Percentiles rank a stretch among this genome's conserved stretches.
Conservation (phyloP, 176 grass and related monocot species). For the Eragrostis curvula region DNA sequence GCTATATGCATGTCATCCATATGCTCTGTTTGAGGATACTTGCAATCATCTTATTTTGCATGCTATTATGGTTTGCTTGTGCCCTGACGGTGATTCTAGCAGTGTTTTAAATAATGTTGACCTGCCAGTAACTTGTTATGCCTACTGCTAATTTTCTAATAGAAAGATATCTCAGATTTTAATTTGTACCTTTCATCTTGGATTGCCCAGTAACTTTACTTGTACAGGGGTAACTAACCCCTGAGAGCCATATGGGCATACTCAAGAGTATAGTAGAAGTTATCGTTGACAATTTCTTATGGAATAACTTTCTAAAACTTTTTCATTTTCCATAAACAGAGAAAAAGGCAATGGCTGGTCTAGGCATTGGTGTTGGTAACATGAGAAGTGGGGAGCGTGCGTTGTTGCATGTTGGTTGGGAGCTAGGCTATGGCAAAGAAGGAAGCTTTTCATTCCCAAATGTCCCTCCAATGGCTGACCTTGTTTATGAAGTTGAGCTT, state of each 20-base stretch:
- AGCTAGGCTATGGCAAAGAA: conserved; percentile 91
- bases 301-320: conserved; percentile 23
- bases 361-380: conserved; percentile 82
- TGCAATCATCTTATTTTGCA: conserved; percentile 7
- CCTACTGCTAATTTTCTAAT: neutral
- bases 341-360: conserved; percentile 74
- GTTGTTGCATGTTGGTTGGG: conserved; percentile 87
- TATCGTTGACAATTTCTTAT: conserved; percentile 24
- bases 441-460: conserved; percentile 99
- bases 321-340: conserved; percentile 43
- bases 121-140: neutral
- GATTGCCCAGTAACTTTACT: conserved; percentile 12
- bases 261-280: neutral
- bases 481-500: conserved; percentile 92
- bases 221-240: neutral
- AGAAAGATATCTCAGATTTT: too few species aligned
- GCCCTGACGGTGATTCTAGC: neutral
- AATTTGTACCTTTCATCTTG: neutral
- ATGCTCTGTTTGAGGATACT: neutral
- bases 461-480: conserved; percentile 91
- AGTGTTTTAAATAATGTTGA: neutral
- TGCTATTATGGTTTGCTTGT: conserved; percentile 26
- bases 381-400: conserved; percentile 79
- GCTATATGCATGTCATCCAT: conserved; percentile 3
- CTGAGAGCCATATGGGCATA: neutral